Percentiles rank a stretch among this genome's conserved stretches.
These are phyloP conservation scores for Zoysia japonica DNA, from an alignment of 176 grass and related monocot species.

Conservation along the genomic window DNA sequence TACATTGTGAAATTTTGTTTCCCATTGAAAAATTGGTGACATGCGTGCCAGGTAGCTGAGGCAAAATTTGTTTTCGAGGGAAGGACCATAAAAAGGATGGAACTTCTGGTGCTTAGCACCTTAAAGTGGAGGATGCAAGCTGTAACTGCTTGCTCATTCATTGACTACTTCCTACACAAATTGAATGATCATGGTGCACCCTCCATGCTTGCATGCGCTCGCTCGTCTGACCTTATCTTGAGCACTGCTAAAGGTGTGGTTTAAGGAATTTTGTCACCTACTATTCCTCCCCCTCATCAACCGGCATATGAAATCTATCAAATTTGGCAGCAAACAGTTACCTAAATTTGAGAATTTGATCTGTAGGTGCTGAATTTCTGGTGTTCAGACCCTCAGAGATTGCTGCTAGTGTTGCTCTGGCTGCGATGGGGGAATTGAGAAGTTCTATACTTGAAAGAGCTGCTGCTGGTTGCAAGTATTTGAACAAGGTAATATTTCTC, in stretches of 20 bases:
- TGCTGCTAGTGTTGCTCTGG: slow-evolving; percentile 74
- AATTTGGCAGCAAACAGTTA: slow-evolving; percentile 21
- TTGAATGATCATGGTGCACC: slow-evolving; percentile 59
- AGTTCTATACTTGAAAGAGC: slow-evolving; percentile 59
- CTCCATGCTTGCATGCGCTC: slow-evolving; percentile 57
- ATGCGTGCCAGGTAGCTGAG: slow-evolving; percentile 55
- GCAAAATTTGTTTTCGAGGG: slow-evolving; percentile 66
- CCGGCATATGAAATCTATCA: neutral
- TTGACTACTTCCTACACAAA: slow-evolving; percentile 90
- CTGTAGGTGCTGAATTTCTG: slow-evolving; percentile 76
- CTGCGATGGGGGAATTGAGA: slow-evolving; percentile 54
- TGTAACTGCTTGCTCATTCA: slow-evolving; percentile 86
- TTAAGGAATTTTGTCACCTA: slow-evolving; percentile 18
- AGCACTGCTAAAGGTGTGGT: slow-evolving; percentile 66
- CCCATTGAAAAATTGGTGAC: slow-evolving; percentile 20
- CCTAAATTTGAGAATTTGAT: slow-evolving; percentile 34
- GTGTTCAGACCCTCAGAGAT: slow-evolving; percentile 86
- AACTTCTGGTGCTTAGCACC: slow-evolving; percentile 73
- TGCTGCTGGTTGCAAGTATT: slow-evolving; percentile 56
- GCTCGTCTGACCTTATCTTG: slow-evolving; percentile 68
- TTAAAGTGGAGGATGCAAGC: slow-evolving; percentile 90
- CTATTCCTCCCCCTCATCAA: slow-evolving; percentile 6
- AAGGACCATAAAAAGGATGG: slow-evolving; percentile 88
- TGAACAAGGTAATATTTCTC: slow-evolving; percentile 62
- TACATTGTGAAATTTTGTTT: slow-evolving; percentile 28